Base-by-base conservation (phyloP, 345 rosid species). In the Pugionium cornutum region DNA sequence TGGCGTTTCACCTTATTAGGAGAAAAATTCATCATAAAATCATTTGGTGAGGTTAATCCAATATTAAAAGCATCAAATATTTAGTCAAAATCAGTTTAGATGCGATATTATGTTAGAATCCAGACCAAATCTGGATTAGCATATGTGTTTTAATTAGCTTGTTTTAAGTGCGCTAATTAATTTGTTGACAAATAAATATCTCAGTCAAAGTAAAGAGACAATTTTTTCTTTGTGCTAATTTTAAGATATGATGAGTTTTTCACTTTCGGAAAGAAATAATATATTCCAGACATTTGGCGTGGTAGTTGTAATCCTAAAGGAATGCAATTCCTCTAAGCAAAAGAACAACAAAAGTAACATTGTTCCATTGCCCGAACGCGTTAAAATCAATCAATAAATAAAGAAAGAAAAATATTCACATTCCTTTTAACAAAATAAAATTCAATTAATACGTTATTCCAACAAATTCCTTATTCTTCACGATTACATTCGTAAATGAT, bases 361-460 rank as follows among this genome's bases (percentile, higher is more conserved):
- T 60, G 76, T 58, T 70, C 66, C 36, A 35, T 26, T 4, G 2
- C 35, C 31, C 42, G 32, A 58, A 66, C 76, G 76, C 67, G 76
- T 73, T 2, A 44, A 43, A 18, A 43, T 35, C 8, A 44, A 54
- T 58, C n/a, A 41, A 46, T 9, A 60, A 32, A 5, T 1, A 41
- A 51, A 34, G 2, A 9, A 48, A 68, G 1, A 57, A 10, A 71
- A 45, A 47, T 39, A 72, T 64, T 64, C 65, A 49, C 65, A 73
- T 58, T 52, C 62, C 8, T 66, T 64, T 43, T 11, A 9, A n/a
- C 3, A 32, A 40, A 64, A 64, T 35, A n/a, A 45, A 61, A 53
- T 11, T 57, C 6, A 57, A 72, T 52, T 43, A 53, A 61, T 35
- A 52, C 36, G 47, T 35, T 56, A 42, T 49, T 43, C 53, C 61